Percentiles rank a stretch among this genome's conserved stretches.
Evolutionary conservation across 495 filamentous ascomycete genomes (phyloP).

Genomic region (Jackrogersella minutella): DNA sequence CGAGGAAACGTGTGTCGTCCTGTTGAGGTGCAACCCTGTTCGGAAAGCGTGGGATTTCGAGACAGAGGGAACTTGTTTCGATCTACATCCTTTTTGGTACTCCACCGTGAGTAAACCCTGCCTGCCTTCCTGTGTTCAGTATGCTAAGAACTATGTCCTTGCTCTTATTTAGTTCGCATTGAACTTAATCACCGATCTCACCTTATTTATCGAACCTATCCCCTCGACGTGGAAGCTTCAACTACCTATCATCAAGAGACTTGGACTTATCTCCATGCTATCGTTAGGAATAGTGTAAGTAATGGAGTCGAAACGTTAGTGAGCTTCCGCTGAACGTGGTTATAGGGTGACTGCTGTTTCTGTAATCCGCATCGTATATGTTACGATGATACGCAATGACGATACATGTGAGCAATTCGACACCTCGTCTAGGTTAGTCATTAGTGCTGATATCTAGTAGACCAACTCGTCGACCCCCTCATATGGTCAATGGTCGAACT

Average conservation of each 20-base stretch:
- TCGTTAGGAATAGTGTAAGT: conserved; percentile 52
- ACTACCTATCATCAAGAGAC: conserved; percentile 49
- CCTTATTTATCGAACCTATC: conserved; percentile 44
- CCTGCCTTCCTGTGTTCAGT: background rate
- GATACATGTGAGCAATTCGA: conserved; percentile 27
- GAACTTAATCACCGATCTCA: conserved; percentile 39
- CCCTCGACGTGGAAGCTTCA: conserved; percentile 41
- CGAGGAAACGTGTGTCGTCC: conserved; percentile 35
- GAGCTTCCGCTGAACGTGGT: background rate
- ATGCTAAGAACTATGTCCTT: background rate
- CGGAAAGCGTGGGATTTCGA: conserved; percentile 35
- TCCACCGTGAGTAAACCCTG: conserved; percentile 26
- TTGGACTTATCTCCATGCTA: conserved; percentile 55
- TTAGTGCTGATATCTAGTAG: conserved; percentile 10
- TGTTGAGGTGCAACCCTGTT: conserved; percentile 36
- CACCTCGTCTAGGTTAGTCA: background rate
- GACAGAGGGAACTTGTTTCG: conserved; percentile 32
- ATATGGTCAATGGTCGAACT: conserved; percentile 45
- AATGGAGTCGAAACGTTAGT: background rate
- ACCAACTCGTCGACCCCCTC: conserved; percentile 24
- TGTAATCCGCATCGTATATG: conserved; percentile 33
- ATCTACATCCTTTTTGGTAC: conserved; percentile 40
- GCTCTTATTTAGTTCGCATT: conserved; percentile 36
- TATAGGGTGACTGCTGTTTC: conserved; percentile 31
- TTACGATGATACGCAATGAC: conserved; percentile 14